Evolutionary conservation across 2,329 filamentous ascomycete genomes (phyloP).

Genomic region (Epichloe sylvatica): DNA sequence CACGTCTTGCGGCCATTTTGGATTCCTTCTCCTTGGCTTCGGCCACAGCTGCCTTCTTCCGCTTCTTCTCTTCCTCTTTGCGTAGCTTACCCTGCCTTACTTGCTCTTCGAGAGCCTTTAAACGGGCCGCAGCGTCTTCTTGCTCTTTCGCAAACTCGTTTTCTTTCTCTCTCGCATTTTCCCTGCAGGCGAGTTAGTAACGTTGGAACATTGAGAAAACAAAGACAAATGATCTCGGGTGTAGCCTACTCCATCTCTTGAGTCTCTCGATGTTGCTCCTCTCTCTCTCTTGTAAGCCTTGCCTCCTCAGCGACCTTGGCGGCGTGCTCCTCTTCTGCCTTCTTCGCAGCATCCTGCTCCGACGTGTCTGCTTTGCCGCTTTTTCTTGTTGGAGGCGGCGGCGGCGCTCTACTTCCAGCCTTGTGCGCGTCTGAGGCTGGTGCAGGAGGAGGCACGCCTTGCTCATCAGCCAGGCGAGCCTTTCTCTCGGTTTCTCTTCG

Average conservation of each 20-base stretch:
- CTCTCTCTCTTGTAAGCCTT: slow-evolving; percentile 54
- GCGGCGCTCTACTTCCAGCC: slow-evolving; percentile 46
- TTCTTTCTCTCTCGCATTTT: slow-evolving; percentile 60
- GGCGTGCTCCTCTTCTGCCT: slow-evolving; percentile 42
- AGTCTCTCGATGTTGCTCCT: slow-evolving; percentile 56
- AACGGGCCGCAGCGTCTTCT: slow-evolving; percentile 65
- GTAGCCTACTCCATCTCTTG: slow-evolving; percentile 70
- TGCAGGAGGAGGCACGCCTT: slow-evolving; percentile 45
- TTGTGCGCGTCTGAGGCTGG: slow-evolving; percentile 37
- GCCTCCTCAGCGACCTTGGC: slow-evolving; percentile 52
- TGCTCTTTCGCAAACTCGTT: slow-evolving; percentile 68
- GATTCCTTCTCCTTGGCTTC: slow-evolving; percentile 82
- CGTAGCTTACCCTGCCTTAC: slow-evolving; percentile 85
- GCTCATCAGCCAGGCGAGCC: slow-evolving; percentile 67
- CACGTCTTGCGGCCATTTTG: slow-evolving; percentile 68
- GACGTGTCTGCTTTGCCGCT: slow-evolving; percentile 43
- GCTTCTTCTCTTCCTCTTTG: slow-evolving; percentile 91
- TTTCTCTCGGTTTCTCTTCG: slow-evolving; percentile 79
- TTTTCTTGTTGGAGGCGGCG: slow-evolving; percentile 71
- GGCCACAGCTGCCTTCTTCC: slow-evolving; percentile 74
- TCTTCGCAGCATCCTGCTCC: slow-evolving; percentile 40
- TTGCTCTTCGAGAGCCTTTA: slow-evolving; percentile 85
- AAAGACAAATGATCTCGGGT: neutral
- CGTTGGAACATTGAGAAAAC: neutral
- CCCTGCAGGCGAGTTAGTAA: slow-evolving; percentile 35